These are phyloP conservation scores for Firmiana major DNA, from an alignment of 345 rosid species.

Conservation along the genomic window DNA sequence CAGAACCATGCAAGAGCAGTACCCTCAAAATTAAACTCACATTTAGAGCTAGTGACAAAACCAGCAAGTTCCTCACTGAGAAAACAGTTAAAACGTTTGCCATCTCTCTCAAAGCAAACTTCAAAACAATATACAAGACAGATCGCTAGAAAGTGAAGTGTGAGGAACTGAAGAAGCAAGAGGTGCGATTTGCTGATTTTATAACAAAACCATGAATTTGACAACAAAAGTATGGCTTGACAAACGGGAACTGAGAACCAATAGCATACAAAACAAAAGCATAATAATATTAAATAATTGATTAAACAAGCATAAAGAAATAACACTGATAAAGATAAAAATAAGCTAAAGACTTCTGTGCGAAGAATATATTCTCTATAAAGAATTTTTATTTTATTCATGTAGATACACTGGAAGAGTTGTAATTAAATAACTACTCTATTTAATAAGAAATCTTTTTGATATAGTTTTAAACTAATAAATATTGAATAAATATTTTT, in stretches of 20 bases:
- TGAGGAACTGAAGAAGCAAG: background rate
- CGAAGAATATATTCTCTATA: too few species aligned
- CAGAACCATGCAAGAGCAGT: constrained; percentile 20
- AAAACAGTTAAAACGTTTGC: constrained; percentile 30
- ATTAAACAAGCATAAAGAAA: background rate
- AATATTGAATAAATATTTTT: too few species aligned
- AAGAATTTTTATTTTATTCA: too few species aligned
- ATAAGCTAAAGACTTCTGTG: background rate
- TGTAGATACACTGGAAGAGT: too few species aligned
- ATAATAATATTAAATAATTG: background rate
- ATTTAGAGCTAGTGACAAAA: constrained; percentile 67
- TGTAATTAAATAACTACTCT: too few species aligned
- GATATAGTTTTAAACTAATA: too few species aligned
- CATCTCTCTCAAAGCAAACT: constrained; percentile 29
- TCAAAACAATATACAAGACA: background rate
- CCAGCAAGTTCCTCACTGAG: constrained; percentile 53
- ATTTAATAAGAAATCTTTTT: too few species aligned
- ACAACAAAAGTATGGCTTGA: background rate
- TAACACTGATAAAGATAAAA: background rate
- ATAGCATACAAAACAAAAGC: background rate
- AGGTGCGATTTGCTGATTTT: background rate
- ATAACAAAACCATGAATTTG: background rate
- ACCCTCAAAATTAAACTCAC: constrained; percentile 51
- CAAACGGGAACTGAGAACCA: background rate
- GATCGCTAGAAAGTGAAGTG: background rate